These are phyloP conservation scores for Simplicillium aogashimaense DNA, from an alignment of 2,329 filamentous ascomycete species.

Conservation along the genomic window DNA sequence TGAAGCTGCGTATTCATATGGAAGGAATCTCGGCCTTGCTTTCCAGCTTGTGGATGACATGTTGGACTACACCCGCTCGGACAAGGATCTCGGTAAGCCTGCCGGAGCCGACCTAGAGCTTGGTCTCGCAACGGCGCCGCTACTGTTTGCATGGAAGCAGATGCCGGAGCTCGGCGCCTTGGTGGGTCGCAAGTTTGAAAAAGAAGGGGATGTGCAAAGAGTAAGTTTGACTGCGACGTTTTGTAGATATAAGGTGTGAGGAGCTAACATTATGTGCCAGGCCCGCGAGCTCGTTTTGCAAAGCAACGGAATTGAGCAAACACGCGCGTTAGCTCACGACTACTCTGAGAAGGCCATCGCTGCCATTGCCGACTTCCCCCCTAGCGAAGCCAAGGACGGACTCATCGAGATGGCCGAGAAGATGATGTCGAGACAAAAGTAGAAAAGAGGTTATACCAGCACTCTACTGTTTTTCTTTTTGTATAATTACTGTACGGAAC, in stretches of 20 bases:
- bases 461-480: conserved; percentile 2
- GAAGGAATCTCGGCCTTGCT: conserved; percentile 84
- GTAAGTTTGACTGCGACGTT: conserved; percentile 42
- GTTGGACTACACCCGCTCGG: conserved; percentile 88
- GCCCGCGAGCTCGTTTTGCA: conserved; percentile 75
- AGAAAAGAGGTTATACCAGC: conserved; percentile 12
- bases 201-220: conserved; percentile 73
- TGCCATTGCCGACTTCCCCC: conserved; percentile 76
- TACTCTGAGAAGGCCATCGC: conserved; percentile 82
- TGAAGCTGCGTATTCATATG: conserved; percentile 85
- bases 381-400: conserved; percentile 89
- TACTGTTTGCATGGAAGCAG: conserved; percentile 92
- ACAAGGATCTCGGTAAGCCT: conserved; percentile 82
- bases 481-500: conserved; percentile 9
- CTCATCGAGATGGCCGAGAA: conserved; percentile 91
- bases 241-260: not conserved
- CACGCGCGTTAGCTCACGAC: conserved; percentile 77
- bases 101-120: conserved; percentile 90
- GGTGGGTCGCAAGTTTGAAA: conserved; percentile 82
- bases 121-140: conserved; percentile 83
- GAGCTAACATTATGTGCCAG: conserved; percentile 34
- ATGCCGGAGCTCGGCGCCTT: conserved; percentile 75
- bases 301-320: conserved; percentile 86
- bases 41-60: conserved; percentile 98
- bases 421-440: conserved; percentile 83